phyloP scores from a whole-genome alignment of 225 moss, liverwort and hornwort genomes.

The Lunularia cruciata region DNA sequence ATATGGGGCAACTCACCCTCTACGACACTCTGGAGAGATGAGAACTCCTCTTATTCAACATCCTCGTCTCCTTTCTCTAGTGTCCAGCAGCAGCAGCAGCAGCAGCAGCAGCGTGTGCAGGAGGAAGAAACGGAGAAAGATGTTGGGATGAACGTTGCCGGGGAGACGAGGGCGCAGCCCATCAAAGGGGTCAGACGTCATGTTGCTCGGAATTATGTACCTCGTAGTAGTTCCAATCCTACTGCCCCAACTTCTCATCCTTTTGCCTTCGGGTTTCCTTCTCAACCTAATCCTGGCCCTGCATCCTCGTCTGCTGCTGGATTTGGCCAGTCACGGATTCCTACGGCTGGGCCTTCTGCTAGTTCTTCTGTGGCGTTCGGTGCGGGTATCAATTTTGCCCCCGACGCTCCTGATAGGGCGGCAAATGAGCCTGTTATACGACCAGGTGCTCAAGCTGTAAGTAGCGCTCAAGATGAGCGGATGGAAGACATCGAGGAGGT shows the following conservation, averaged over 20 bases:
- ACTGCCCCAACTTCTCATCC: conserved; percentile 34
- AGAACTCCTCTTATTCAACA: conserved; percentile 27
- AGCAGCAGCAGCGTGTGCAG: conserved; percentile 17
- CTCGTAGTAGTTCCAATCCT: conserved; percentile 21
- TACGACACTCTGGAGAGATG: conserved; percentile 46
- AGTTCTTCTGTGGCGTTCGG: conserved; percentile 38
- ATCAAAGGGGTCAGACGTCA: conserved; percentile 36
- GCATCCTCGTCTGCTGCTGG: conserved; percentile 31
- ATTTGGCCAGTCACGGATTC: conserved; percentile 20
- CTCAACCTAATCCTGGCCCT: conserved; percentile 30
- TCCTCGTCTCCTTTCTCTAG: conserved; percentile 26
- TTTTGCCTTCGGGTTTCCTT: conserved; percentile 47
- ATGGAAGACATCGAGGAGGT: conserved; percentile 45
- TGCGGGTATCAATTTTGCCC: conserved; percentile 21
- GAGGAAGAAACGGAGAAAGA: conserved; percentile 44
- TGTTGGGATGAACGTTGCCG: conserved; percentile 26
- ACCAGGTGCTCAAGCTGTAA: conserved; percentile 15
- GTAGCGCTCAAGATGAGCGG: conserved; percentile 39
- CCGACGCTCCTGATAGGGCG: conserved; percentile 15
- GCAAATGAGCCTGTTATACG: conserved; percentile 8
- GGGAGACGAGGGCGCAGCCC: conserved; percentile 28
- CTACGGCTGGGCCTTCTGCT: conserved; percentile 18
- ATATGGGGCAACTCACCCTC: conserved; percentile 45
- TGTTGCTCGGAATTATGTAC: conserved; percentile 25
- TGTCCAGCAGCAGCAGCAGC: conserved; percentile 29